Evolutionary conservation across 2,329 filamentous ascomycete species (phyloP).

Genomic region (Iodosphaeria phyllophila): DNA sequence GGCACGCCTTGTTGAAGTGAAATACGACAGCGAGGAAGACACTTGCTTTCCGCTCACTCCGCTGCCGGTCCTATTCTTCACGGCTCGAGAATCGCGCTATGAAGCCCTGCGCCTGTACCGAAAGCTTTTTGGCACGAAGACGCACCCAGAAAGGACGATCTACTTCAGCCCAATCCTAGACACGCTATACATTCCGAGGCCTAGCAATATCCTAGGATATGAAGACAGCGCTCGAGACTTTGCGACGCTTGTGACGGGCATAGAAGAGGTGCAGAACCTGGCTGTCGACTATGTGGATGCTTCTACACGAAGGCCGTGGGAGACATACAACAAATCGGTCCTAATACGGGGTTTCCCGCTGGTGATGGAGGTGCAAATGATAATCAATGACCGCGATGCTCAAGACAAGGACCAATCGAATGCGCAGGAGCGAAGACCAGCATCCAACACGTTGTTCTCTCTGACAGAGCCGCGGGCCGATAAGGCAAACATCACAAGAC

Average conservation of each 20-base stretch:
- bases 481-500: constrained; percentile 3
- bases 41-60: constrained; percentile 17
- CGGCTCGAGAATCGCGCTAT: constrained; percentile 20
- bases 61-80: constrained; percentile 22
- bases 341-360: constrained; percentile 22
- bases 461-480: constrained; percentile 3
- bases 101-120: constrained; percentile 21
- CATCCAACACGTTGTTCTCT: constrained; percentile 2
- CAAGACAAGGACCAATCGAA: not conserved
- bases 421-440: not conserved
- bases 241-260: constrained; percentile 14
- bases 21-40: constrained; percentile 17
- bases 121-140: constrained; percentile 15
- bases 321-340: constrained; percentile 29
- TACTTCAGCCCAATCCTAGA: constrained; percentile 14
- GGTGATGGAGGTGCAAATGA: constrained; percentile 18
- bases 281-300: constrained; percentile 26
- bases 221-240: constrained; percentile 22
- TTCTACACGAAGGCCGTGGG: constrained; percentile 26
- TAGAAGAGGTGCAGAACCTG: constrained; percentile 17
- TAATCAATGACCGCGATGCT: no score
- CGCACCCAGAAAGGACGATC: constrained; percentile 11
- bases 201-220: constrained; percentile 20
- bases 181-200: constrained; percentile 19
- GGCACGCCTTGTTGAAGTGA: constrained; percentile 19